Evolutionary conservation across 257 asterid species (phyloP), one percentile per base, ranked within the genome.

Genomic region (Pogostemon cablin): DNA sequence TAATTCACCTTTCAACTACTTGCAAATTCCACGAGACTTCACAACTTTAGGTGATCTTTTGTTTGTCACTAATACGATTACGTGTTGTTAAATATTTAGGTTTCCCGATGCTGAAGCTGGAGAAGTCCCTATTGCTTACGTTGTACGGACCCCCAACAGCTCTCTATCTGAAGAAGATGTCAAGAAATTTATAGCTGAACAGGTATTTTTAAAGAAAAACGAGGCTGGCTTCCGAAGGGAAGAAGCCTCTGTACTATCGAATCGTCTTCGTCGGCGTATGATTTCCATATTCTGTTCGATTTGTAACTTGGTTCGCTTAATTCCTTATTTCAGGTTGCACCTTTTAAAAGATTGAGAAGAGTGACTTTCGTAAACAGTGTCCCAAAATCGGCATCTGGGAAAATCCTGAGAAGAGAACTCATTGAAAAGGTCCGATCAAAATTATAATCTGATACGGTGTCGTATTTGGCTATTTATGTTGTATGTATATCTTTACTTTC

Each of bases 81-180:
- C 2, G 2, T 53, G 38, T 65, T 55, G 39, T 61, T 25, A 10
- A 42, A 65, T 17, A 64, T 78, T 37, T 66, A 95, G 99, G 68
- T 91, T 82, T 69, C 98, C 99, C 4, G 96, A 95, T 66, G 92
- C 87, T n/a, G 98, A 89, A 85, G 99, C 99, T 75, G 99, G 99
- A 72, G 98, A 95, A 82, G 97, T 95, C 72, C 98, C 98, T 0
- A 43, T 79, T 56, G 96, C 95, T 5, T 95, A 79, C 71, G 97
- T 95, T 58, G 99, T 95, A 35, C 95, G 96, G 10, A 83, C 92
- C 34, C 88, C 95, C 1, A 84, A 75, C 64, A 95, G 98, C 87
- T 89, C 96, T 42, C 85, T 95, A 52, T 84, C 95, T 7, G 98
- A 95, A 79, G 98, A 86, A 80, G 87, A 89, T 70, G 70, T 89